Base-by-base conservation (phyloP, 2,329 filamentous ascomycete species). In the Emmonsiellopsis sp. region DNA sequence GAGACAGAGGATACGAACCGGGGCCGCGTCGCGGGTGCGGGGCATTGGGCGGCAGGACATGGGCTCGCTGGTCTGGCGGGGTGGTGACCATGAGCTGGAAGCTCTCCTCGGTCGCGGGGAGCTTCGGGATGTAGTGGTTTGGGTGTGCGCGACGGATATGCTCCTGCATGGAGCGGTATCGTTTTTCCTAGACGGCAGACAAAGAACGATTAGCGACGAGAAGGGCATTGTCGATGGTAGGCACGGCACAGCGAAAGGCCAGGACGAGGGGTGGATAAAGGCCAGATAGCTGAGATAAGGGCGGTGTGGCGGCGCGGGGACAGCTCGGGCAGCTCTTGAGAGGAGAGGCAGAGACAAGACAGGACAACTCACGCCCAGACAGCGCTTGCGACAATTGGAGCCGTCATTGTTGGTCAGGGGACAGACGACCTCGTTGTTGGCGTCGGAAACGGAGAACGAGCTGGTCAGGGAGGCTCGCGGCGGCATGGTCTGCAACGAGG, bases 111-210 rank as follows among this genome's bases (percentile, higher is more conserved):
- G 92, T 98, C 48, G 93, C 93, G 61, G 93, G 92, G 63, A 97
- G 86, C 81, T 97, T 96, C 49, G 93, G 85, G 63, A 98, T 95
- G 75, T 97, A 97, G 71, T 96, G 87, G 70, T 95, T 90, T 57
- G 92, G 92, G 70, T 98, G 93, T 61, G 93, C 92, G 71, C 93
- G 86, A 65, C 93, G 88, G 66, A 98, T 97, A 68, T 98, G 93
- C 80, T 98, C 93, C 74, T 97, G 93, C 89, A 98, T 97, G 58
- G 92, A 97, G 71, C 93, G 90, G 76, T 91, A 98, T 62, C 88
- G 83, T 74, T 95, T 95, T 77, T 94, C 89, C 89, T 94, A 73
- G 17, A 17, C 17, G 17, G 70, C 61, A 60, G 4, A 39, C 10
- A n/a, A 54, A 31, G n/a, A 47, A 36, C 1, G 14, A 27, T 6